Base-by-base conservation (phyloP, 805 yeast species). In the Zygoascus flipseniorum region DNA sequence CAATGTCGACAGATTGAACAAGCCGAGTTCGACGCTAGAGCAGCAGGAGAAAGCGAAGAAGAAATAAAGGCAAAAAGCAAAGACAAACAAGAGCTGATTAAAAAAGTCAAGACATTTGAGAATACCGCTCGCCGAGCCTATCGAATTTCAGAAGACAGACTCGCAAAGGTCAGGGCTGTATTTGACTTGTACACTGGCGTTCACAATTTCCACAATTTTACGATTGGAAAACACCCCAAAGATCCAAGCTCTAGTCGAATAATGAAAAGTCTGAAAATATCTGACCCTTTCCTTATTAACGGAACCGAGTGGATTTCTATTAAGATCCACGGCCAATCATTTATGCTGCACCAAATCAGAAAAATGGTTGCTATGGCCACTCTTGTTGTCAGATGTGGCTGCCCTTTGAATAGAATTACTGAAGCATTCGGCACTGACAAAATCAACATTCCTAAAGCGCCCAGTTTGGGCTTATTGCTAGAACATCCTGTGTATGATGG, bases 311-410 rank as follows among this genome's bases (percentile, higher is more conserved):
- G 99, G 99, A 78, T 88, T 1, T 87, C 96, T 1, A 85, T 93
- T 64, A 90, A 92, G 72, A 88, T 93, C 60, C 99, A 93, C 68
- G 99, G 99, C 8, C 99, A 93, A 72, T 88, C 97, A 2, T 93
- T 93, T 70, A 93, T 93, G 98, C 76, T 93, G 58, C 98, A 92
- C 71, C 99, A 92, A 76, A 93, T 93, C 65, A 82, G 99, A 67
- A 93, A 93, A 67, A 93, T 93, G 98, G 88, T 93, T 55, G 92
- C 97, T 20, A 85, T 92, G 95, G 96, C 95, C 1, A 80, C 90
- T 0, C 74, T 92, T 54, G 81, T 86, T 16, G 82, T 92, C 20
- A 79, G 99, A 65, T 83, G 93, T 18, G 93, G 96, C 10, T 82
- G 90, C 64, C 96, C 97, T 2, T 65, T 79, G 32, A 77, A 78